These are phyloP conservation scores for Sporothrix globosa DNA, from an alignment of 2,329 filamentous ascomycete species.

Conservation along the genomic window DNA sequence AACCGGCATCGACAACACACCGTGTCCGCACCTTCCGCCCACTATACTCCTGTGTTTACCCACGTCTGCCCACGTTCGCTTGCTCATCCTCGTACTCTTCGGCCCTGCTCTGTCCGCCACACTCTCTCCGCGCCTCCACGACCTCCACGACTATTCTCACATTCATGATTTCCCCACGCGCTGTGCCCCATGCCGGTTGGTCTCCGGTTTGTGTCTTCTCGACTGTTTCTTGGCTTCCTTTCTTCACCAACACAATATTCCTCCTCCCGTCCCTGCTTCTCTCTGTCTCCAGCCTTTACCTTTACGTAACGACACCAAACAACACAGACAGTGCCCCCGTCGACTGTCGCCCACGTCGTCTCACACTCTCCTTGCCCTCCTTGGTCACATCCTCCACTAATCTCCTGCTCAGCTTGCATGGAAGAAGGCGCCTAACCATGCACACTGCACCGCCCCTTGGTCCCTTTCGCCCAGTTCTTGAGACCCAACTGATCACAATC, in stretches of 20 bases:
- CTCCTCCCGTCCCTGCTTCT: background rate
- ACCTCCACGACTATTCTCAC: background rate
- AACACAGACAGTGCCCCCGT: background rate
- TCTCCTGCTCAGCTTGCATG: conserved; percentile 9
- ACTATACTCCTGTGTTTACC: background rate
- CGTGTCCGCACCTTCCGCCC: background rate
- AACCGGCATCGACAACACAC: background rate
- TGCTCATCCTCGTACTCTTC: too few species aligned
- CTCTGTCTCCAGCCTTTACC: background rate
- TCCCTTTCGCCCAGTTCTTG: background rate
- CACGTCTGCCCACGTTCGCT: background rate
- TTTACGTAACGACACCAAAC: conserved; percentile 22
- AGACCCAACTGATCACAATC: background rate
- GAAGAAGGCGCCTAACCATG: conserved; percentile 5
- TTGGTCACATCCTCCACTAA: conserved; percentile 1
- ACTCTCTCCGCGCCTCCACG: background rate
- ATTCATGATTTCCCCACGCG: background rate
- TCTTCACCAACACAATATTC: background rate
- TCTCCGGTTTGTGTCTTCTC: background rate
- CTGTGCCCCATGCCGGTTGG: background rate
- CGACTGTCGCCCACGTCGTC: conserved; percentile 1
- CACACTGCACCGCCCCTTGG: background rate
- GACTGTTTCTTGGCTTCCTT: background rate
- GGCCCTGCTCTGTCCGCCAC: too few species aligned
- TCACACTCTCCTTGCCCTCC: background rate